A percentile compares a stretch with the other conserved stretches of the same genome.
These are phyloP conservation scores for Osmanthus fragrans DNA, from an alignment of 257 asterid species.

Conservation along the genomic window DNA sequence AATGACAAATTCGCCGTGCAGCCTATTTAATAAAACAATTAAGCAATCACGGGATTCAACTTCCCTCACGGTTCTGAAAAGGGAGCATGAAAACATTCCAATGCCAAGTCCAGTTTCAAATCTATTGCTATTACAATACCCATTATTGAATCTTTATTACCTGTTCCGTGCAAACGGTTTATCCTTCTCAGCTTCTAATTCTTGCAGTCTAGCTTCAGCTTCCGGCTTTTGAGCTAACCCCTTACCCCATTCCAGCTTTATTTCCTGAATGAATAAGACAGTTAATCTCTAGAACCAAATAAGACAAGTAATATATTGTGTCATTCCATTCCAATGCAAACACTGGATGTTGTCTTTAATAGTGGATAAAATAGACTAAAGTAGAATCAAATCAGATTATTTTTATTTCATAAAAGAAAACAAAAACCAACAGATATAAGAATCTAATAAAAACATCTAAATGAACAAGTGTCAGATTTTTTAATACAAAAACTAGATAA, in stretches of 20 bases:
- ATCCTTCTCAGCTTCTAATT: constrained; percentile 79
- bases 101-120: too few relatives aligned
- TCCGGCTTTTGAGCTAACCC: constrained; percentile 93
- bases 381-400: neutral
- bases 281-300: neutral
- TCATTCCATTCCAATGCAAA: neutral
- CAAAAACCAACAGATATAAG: neutral
- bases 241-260: constrained; percentile 91
- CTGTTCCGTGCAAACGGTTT: constrained; percentile 93
- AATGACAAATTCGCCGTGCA: neutral
- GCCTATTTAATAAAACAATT: constrained; percentile 1
- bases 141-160: constrained; percentile 13
- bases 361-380: neutral
- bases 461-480: too few relatives aligned
- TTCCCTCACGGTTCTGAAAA: too few relatives aligned
- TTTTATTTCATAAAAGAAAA: neutral
- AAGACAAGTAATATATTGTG: neutral
- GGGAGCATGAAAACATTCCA: too few relatives aligned
- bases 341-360: neutral
- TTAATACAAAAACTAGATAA: too few relatives aligned
- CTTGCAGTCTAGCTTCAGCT: constrained; percentile 73
- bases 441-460: neutral
- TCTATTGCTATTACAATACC: too few relatives aligned
- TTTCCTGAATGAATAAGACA: constrained; percentile 54
- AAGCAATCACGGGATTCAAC: neutral